Base-by-base conservation (phyloP, 208 protist genomes). In the Acanthamoeba rhysodes region DNA sequence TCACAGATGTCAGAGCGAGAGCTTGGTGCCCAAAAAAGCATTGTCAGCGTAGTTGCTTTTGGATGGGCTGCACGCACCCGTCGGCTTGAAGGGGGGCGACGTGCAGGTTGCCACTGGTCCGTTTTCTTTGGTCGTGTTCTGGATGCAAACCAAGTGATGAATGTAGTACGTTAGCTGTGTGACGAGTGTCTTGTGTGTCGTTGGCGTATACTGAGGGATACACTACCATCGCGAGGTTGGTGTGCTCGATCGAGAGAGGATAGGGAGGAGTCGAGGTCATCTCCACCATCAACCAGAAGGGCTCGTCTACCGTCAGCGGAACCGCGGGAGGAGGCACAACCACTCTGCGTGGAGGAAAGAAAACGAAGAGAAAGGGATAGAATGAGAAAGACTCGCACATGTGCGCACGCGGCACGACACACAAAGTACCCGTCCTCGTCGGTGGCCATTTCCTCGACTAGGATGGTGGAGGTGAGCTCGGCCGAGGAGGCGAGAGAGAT, bases 241-340 rank as follows among this genome's bases (percentile, higher is more conserved):
- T 84, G 74, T 45, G 45, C 41, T 84, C 74, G 27, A 84, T 84
- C 37, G 74, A 45, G 41, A 84, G 45, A n/a, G 74, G 41, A 53
- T 84, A 53, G 41, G 74, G 74, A 5, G 74, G 74, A 57, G 74
- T 84, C 41, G 74, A 45, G 74, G 74, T 84, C 74, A 84, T 84
- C 74, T 84, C 74, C 34, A 84, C 74, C 45, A 84, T 37, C 37
- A 84, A n/a, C 74, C 74, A 84, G 37, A 84, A 45, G 41, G 74
- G 29, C 74, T 84, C 74, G 74, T 84, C 74, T 18, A 32, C 37
- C 18, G 74, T 84, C 74, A 84, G 45, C 45, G 74, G 24, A 45
- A 84, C 74, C 10, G 74, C 45, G 5, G 74, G 74, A n/a, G 74
- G 74, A 22, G 45, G 34, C 41, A 84, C 74, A 29, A 74, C 66